Evolutionary conservation across 2,329 filamentous ascomycete species (phyloP).

Genomic region (Pseudogymnoascus sp.): DNA sequence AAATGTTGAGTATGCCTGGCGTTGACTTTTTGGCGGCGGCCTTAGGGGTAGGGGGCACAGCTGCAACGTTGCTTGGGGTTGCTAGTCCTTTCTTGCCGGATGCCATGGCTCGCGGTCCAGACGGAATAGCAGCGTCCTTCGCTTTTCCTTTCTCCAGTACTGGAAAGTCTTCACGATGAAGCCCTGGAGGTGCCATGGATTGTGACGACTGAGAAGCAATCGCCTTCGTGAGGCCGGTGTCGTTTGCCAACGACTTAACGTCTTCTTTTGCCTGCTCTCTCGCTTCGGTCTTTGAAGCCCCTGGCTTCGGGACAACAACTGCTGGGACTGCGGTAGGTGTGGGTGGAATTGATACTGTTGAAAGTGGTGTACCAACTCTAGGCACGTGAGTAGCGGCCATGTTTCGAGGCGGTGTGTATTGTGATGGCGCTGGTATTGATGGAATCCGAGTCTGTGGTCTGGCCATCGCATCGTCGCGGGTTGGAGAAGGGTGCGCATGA

Average conservation of each 20-base stretch:
- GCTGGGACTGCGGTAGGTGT: conserved; percentile 13
- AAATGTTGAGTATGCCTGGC: conserved; percentile 40
- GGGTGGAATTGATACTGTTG: conserved; percentile 22
- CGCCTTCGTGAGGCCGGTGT: conserved; percentile 40
- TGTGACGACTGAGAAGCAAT: conserved; percentile 26
- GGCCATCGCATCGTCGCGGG: conserved; percentile 19
- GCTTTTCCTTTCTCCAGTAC: conserved; percentile 38
- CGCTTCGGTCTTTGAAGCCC: neutral
- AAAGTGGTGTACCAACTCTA: conserved; percentile 22
- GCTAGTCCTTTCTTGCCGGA: conserved; percentile 10
- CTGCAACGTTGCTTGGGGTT: conserved; percentile 10
- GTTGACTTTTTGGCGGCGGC: conserved; percentile 18
- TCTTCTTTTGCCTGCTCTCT: conserved; percentile 32
- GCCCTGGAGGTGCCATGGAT: conserved; percentile 26
- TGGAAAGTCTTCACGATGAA: conserved; percentile 57
- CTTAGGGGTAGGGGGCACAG: conserved; percentile 4
- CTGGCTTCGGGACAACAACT: conserved; percentile 5
- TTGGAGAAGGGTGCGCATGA: conserved; percentile 32
- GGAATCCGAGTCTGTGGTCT: conserved; percentile 20
- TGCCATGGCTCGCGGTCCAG: conserved; percentile 13
- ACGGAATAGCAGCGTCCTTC: conserved; percentile 15
- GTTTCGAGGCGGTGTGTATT: conserved; percentile 19
- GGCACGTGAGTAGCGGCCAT: conserved; percentile 16
- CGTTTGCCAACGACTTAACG: conserved; percentile 38
- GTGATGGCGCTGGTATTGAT: conserved; percentile 19